phyloP scores from a whole-genome alignment of 2,329 filamentous ascomycete species.

The Thyridium curvatum region DNA sequence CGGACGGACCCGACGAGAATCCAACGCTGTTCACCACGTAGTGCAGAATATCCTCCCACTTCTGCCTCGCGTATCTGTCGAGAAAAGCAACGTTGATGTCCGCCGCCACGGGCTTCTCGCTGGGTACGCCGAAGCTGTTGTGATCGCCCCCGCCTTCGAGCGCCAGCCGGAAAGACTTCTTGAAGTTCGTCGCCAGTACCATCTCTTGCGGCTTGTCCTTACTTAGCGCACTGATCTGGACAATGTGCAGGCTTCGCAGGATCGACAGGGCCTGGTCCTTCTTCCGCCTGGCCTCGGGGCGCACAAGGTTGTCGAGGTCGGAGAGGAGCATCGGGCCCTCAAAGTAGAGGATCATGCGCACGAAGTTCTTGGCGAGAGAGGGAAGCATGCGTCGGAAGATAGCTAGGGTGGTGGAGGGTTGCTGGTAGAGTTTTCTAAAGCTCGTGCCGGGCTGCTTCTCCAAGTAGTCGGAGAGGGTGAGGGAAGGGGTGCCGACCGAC shows the following conservation, averaged over 20 bases:
- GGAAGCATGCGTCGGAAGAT: conserved; percentile 97
- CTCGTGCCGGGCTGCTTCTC: conserved; percentile 86
- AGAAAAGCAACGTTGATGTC: conserved; percentile 66
- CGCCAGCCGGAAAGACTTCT: conserved; percentile 74
- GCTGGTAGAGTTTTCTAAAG: conserved; percentile 87
- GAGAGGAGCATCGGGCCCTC: conserved; percentile 70
- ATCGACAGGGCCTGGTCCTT: conserved; percentile 80
- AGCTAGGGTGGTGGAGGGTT: conserved; percentile 89
- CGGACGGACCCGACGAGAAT: conserved; percentile 38
- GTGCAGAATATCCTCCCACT: conserved; percentile 95
- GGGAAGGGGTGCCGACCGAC: conserved; percentile 42
- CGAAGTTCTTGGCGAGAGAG: conserved; percentile 87
- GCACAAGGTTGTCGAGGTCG: conserved; percentile 83
- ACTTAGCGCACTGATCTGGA: conserved; percentile 56
- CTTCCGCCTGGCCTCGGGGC: conserved; percentile 57
- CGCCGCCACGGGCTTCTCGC: conserved; percentile 53
- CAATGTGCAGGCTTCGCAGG: conserved; percentile 79
- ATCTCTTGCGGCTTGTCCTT: conserved; percentile 65
- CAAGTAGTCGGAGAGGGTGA: conserved; percentile 78
- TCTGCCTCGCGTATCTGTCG: conserved; percentile 77
- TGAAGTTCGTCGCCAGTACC: conserved; percentile 75
- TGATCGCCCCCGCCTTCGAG: conserved; percentile 82
- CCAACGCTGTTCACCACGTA: conserved; percentile 82
- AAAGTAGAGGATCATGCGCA: conserved; percentile 93
- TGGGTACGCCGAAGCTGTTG: conserved; percentile 86